Evolutionary conservation across 805 yeast species (phyloP), one percentile per base, ranked within the genome.

Genomic region (Metschnikowia proteae): DNA sequence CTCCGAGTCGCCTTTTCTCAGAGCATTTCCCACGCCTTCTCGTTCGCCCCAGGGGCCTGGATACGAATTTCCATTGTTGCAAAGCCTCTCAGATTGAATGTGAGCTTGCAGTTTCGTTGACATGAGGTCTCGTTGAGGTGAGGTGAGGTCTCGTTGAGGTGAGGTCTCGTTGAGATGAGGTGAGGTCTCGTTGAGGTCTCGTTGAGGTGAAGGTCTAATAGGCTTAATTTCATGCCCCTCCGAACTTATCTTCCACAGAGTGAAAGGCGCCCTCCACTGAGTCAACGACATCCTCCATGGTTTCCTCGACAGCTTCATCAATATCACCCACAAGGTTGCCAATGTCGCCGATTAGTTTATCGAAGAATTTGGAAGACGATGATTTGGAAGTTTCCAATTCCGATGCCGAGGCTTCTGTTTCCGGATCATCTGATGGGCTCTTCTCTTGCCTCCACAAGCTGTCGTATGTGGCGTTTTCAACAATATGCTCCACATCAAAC

Each of bases 401-500:
- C 6, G 13, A 5, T 31, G 10, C 33, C 13, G 33, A 11, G 13
- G 33, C 33, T 11, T 11, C 13, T 11, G 33, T 5, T 30, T 30
- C 33, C 3, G 33, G n/a, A 11, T 30, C 13, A 30, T 5, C 31
- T 9, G 4, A 6, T 7, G 31, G 10, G 10, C 9, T 11, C n/a
- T 10, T 3, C 13, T 31, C 33, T 22, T 26, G 31, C 30, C 66
- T 63, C 68, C 69, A 73, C 31, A 73, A 52, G 11, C 60, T 48
- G 57, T 82, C 86, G 57, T 81, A 82, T 0, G 85, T 76, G 0
- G 87, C 75, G 43, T 70, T 68, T 8, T 70, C 57, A 37, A 81
- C 67, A 6, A 74, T 57, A 35, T 74, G 76, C 10, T 71, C 78
- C 11, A 75, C 67, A 5, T 66, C 64, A 52, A 73, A 82, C 2